Conservation (phyloP, 2,329 filamentous ascomycete species). For the Acrocalymma vagum region DNA sequence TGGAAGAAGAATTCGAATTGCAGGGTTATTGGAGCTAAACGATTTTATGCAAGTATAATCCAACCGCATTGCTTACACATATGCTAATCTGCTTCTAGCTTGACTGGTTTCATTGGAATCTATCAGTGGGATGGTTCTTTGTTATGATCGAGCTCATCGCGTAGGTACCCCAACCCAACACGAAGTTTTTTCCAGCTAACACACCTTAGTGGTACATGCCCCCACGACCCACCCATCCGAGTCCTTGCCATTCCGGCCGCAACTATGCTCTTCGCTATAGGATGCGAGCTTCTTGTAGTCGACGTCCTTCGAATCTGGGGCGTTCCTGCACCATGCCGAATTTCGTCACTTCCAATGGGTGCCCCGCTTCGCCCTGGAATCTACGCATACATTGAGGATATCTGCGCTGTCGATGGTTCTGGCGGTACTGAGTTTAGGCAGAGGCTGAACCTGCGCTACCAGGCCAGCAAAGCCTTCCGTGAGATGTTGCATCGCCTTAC, state of each 20-base stretch:
- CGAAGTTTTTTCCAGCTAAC: constrained; percentile 12
- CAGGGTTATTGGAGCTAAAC: constrained; percentile 58
- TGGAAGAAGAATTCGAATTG: constrained; percentile 62
- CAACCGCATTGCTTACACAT: background rate
- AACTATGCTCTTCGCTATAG: constrained; percentile 62
- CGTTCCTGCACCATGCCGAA: constrained; percentile 58
- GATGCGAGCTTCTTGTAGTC: constrained; percentile 59
- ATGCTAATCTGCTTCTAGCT: constrained; percentile 48
- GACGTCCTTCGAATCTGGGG: constrained; percentile 57
- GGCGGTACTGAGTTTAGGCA: constrained; percentile 63
- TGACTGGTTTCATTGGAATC: constrained; percentile 67
- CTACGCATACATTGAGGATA: constrained; percentile 64
- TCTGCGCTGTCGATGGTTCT: constrained; percentile 62
- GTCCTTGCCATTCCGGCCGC: constrained; percentile 62
- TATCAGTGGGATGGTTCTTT: constrained; percentile 62
- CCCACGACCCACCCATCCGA: constrained; percentile 59
- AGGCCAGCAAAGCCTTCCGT: constrained; percentile 62
- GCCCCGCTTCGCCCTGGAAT: constrained; percentile 62
- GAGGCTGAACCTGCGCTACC: constrained; percentile 60
- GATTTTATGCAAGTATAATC: constrained; percentile 44
- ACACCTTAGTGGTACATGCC: constrained; percentile 52
- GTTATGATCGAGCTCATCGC: constrained; percentile 66
- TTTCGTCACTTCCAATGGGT: constrained; percentile 61
- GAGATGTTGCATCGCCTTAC: constrained; percentile 62
- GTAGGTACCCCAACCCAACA: constrained; percentile 34